Conservation (phyloP, 176 grass and related monocot species). For the Zoysia japonica region DNA sequence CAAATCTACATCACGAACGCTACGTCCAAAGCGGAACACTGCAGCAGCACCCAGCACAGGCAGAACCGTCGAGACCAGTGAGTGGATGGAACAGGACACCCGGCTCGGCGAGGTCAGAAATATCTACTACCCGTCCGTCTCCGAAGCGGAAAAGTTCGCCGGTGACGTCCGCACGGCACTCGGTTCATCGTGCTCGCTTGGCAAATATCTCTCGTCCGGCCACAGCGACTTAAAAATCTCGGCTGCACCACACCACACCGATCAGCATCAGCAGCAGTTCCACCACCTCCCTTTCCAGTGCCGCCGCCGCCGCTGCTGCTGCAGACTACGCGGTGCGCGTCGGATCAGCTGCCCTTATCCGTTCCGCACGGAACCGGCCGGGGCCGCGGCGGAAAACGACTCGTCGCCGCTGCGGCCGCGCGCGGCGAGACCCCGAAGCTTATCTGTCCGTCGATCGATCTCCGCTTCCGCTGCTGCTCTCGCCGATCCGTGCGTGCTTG, state of each 20-base stretch:
- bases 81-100: no score
- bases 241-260: no score
- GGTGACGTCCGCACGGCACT: background rate
- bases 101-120: background rate
- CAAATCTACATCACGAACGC: background rate
- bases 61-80: background rate
- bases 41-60: background rate
- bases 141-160: background rate
- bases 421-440: background rate
- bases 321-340: no score
- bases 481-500: background rate
- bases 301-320: no score
- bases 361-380: background rate
- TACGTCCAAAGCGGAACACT: background rate
- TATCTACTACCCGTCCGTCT: background rate
- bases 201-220: background rate
- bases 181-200: background rate
- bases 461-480: background rate
- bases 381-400: background rate
- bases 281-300: no score
- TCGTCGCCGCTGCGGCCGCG: background rate
- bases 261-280: no score
- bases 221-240: background rate
- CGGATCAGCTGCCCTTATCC: background rate
- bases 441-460: background rate